Percentiles rank a stretch among this genome's conserved stretches.
Evolutionary conservation across 2,329 filamentous ascomycete species (phyloP).

Genomic region (Alternaria longipes): DNA sequence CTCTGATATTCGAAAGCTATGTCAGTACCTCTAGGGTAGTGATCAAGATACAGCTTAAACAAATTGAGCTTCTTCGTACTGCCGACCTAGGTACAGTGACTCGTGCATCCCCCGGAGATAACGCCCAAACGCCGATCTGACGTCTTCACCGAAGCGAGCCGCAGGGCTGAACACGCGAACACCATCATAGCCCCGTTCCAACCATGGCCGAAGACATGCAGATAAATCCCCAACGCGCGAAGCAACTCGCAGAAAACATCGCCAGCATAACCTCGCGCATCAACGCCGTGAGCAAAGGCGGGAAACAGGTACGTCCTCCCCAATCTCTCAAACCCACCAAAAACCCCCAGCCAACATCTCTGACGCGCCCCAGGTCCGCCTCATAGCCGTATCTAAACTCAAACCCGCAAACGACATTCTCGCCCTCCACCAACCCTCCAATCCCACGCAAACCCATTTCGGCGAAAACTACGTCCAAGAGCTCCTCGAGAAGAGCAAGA

Average conservation of each 20-base stretch:
- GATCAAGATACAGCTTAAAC: too few species aligned
- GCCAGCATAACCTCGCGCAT: constrained; percentile 54
- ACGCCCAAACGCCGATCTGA: constrained; percentile 24
- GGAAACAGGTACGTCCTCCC: constrained; percentile 37
- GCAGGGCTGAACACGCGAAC: constrained; percentile 18
- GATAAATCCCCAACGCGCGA: constrained; percentile 56
- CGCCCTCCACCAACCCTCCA: constrained; percentile 71
- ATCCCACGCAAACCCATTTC: constrained; percentile 73
- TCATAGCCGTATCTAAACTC: constrained; percentile 95
- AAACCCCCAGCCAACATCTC: not conserved
- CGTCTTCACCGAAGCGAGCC: constrained; percentile 21
- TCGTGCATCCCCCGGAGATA: constrained; percentile 16
- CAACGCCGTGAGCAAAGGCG: constrained; percentile 48
- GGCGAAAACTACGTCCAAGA: constrained; percentile 93
- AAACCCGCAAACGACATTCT: constrained; percentile 93
- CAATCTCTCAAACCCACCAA: not conserved
- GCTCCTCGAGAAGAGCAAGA: constrained; percentile 80
- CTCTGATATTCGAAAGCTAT: too few species aligned
- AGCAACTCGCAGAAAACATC: constrained; percentile 57
- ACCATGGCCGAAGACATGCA: constrained; percentile 52
- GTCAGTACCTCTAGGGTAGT: too few species aligned
- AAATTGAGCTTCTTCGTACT: too few species aligned
- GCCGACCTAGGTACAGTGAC: too few species aligned
- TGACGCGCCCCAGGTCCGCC: constrained; percentile 67
- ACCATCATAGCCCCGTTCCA: constrained; percentile 16